A percentile compares a stretch with the other conserved stretches of the same genome.
Evolutionary conservation across 805 yeast genomes (phyloP).

Genomic region (Pichia ethanolica): DNA sequence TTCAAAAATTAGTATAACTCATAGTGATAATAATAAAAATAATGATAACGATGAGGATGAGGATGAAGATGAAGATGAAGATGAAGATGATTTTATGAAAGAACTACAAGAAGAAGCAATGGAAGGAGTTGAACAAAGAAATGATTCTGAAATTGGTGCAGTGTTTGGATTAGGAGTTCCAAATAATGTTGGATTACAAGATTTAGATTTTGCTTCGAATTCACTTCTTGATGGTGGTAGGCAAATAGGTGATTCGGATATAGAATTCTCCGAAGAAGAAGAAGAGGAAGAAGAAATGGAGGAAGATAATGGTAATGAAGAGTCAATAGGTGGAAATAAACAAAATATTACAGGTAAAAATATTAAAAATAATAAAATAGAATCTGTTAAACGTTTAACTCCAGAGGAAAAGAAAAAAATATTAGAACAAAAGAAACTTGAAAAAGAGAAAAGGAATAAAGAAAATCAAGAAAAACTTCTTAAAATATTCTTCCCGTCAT

Average conservation of each 20-base stretch:
- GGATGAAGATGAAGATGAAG: slow-evolving; percentile 27
- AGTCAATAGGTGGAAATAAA: background rate
- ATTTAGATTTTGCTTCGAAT: slow-evolving; percentile 26
- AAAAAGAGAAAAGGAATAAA: slow-evolving; percentile 24
- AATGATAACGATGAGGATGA: slow-evolving; percentile 36
- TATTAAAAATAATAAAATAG: background rate
- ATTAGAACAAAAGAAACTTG: slow-evolving; percentile 3
- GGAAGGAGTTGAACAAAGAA: slow-evolving; percentile 28
- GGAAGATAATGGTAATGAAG: background rate
- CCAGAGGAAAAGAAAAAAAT: slow-evolving; percentile 6
- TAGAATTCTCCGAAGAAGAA: slow-evolving; percentile 24
- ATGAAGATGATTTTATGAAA: slow-evolving; percentile 32
- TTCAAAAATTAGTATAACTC: background rate
- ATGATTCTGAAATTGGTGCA: slow-evolving; percentile 20
- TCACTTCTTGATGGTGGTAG: slow-evolving; percentile 16
- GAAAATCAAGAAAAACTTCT: slow-evolving; percentile 30
- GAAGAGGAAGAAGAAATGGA: slow-evolving; percentile 25
- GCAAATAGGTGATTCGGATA: slow-evolving; percentile 17
- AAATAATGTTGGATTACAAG: slow-evolving; percentile 24
- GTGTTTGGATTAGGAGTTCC: slow-evolving; percentile 29
- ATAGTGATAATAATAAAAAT: slow-evolving; percentile 12
- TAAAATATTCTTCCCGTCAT: slow-evolving; percentile 54
- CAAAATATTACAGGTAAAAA: background rate
- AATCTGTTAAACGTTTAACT: background rate
- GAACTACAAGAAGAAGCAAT: slow-evolving; percentile 32